Conservation (phyloP, 371 early-diverging fungal genomes). For the Mucor saturninus region DNA sequence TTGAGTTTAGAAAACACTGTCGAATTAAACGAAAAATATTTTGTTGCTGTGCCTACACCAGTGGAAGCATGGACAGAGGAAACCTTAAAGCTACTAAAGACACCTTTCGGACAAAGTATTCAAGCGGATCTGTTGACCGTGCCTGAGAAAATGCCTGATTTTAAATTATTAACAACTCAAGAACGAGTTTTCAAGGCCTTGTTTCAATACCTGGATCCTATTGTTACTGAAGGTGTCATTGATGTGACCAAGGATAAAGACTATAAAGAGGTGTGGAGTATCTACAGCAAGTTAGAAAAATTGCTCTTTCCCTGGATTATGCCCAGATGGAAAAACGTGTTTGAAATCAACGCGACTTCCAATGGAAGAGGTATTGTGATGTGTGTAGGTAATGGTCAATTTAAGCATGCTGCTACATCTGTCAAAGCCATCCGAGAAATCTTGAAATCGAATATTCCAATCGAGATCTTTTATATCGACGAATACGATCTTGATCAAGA, state of each 20-base stretch:
- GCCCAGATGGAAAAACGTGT: slow-evolving; percentile 31
- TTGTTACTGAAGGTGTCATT: slow-evolving; percentile 28
- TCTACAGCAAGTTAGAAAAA: slow-evolving; percentile 30
- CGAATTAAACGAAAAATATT: slow-evolving; percentile 24
- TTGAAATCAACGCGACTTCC: slow-evolving; percentile 33
- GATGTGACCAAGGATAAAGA: slow-evolving; percentile 21
- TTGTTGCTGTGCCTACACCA: slow-evolving; percentile 29
- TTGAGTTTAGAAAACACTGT: slow-evolving; percentile 22
- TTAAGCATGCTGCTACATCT: slow-evolving; percentile 59
- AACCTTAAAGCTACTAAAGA: slow-evolving; percentile 20
- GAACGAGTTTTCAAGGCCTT: slow-evolving; percentile 37
- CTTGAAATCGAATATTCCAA: slow-evolving; percentile 64
- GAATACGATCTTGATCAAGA: slow-evolving; percentile 55
- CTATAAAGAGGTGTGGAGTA: slow-evolving; percentile 25
- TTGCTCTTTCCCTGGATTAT: slow-evolving; percentile 37
- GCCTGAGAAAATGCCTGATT: slow-evolving; percentile 31
- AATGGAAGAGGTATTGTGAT: slow-evolving; percentile 66
- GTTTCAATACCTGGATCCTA: slow-evolving; percentile 39
- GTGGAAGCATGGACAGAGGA: slow-evolving; percentile 30
- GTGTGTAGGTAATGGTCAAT: slow-evolving; percentile 68
- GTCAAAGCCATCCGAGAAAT: slow-evolving; percentile 61
- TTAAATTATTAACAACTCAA: slow-evolving; percentile 31
- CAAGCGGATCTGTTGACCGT: slow-evolving; percentile 28
- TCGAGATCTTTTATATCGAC: slow-evolving; percentile 73
- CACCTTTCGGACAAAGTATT: slow-evolving; percentile 30